Evolutionary conservation across 2,329 filamentous ascomycete species (phyloP), one percentile per base, ranked within the genome.

Genomic region (Pestalotiopsis sp.): DNA sequence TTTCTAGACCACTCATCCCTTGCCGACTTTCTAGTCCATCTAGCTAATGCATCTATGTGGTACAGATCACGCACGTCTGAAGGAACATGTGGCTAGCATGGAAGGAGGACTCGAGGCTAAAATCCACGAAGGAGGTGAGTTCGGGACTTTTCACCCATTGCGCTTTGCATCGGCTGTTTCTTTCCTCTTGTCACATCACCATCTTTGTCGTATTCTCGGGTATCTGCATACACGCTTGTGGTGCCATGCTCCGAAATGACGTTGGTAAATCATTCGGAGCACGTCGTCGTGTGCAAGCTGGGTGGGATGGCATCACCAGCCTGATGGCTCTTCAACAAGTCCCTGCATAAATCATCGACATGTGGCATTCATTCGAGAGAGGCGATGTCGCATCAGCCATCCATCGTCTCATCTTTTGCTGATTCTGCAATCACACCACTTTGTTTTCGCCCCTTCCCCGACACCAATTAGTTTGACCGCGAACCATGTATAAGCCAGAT

Each of bases 61-160:
- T 70, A 75, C 76, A 93, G 95, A 98, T 79, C 95, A 98, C 82
- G 96, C 96, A 69, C 91, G 95, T 76, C 86, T 99, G 68, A 97
- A 96, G 81, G 94, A 97, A 71, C 93, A 98, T 81, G 89, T 99
- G 71, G 84, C 91, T 2, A 89, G 86, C 72, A 97, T 99, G 94
- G 89, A 92, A 59, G 95, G 95, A 72, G 93, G 94, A 74, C 87
- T 99, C 20, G 96, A 98, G 81, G 94, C 95, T 64, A 92, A 89
- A 78, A 91, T 99, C 72, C 88, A 97, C 76, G 97, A 99, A 92
- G 96, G 93, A 86, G 96, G 94, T 95, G 84, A 85, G 92, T 87
- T 57, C 70, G 69, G 63, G 61, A 41, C 49, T 70, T 73, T 57
- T 27, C n/a, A 61, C 27, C 14, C 36, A 23, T 49, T 20, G 61